Evolutionary conservation across 2,329 filamentous ascomycete species (phyloP).

Genomic region (Ophiocordyceps camponoti-rufipedis): DNA sequence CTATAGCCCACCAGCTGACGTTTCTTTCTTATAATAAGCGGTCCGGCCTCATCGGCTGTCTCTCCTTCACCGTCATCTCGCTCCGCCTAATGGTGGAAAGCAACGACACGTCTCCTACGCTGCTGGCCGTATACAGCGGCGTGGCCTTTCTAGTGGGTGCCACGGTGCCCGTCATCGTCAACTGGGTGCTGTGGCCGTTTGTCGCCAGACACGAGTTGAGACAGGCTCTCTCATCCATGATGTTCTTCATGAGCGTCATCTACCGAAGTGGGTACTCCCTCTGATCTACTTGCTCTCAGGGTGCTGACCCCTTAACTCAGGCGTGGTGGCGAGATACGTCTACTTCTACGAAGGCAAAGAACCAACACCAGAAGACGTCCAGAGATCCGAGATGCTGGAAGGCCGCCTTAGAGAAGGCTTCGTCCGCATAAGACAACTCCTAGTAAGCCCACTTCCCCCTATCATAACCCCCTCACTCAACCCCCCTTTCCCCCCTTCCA

Average conservation of each 20-base stretch:
- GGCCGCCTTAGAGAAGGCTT: slow-evolving; percentile 41
- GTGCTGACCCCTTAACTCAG: slow-evolving; percentile 8
- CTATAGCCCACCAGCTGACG: neutral
- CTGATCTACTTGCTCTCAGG: neutral
- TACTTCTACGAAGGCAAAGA: slow-evolving; percentile 36
- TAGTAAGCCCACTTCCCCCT: slow-evolving; percentile 17
- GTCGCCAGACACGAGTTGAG: slow-evolving; percentile 39
- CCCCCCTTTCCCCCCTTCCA: slow-evolving; percentile 3
- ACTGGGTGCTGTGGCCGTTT: slow-evolving; percentile 44
- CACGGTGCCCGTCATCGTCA: slow-evolving; percentile 32
- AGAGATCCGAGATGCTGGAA: slow-evolving; percentile 37
- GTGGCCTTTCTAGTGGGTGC: slow-evolving; percentile 34
- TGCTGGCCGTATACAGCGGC: slow-evolving; percentile 27
- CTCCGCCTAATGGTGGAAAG: slow-evolving; percentile 18
- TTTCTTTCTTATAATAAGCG: slow-evolving; percentile 14
- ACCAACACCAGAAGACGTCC: slow-evolving; percentile 31
- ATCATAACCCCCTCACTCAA: neutral
- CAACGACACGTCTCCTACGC: slow-evolving; percentile 14
- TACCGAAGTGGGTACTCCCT: slow-evolving; percentile 25
- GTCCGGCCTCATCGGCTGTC: slow-evolving; percentile 38
- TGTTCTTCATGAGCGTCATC: slow-evolving; percentile 38
- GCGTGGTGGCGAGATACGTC: slow-evolving; percentile 35
- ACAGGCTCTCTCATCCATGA: slow-evolving; percentile 34
- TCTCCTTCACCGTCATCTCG: slow-evolving; percentile 37
- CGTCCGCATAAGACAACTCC: slow-evolving; percentile 34